Evolutionary conservation across 768 basidiomycete species (phyloP).

Genomic region (Tulasnella sp.): DNA sequence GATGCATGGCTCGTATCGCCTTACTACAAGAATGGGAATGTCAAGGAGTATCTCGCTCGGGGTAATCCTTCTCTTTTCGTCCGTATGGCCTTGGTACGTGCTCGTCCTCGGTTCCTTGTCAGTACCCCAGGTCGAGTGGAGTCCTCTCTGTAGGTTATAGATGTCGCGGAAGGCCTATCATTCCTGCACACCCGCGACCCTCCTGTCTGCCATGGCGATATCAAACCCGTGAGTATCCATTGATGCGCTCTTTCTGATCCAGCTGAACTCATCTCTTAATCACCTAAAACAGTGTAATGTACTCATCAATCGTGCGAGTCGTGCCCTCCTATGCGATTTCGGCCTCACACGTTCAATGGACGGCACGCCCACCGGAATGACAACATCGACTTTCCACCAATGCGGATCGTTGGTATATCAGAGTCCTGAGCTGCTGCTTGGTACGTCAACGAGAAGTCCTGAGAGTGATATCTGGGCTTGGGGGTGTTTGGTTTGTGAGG

Average conservation of each 20-base stretch:
- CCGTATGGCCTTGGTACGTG: no score
- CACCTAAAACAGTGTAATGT: background rate
- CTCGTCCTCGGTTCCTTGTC: no score
- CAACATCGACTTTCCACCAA: no score
- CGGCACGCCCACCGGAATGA: no score
- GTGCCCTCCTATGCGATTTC: background rate
- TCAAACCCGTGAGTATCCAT: background rate
- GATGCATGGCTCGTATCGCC: background rate
- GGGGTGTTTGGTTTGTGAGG: no score
- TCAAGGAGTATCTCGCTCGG: background rate
- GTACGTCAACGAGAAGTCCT: no score
- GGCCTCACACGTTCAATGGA: background rate
- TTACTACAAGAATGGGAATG: background rate
- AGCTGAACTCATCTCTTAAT: background rate
- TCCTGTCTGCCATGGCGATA: slow-evolving; percentile 9
- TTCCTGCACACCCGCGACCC: background rate
- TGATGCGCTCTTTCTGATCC: background rate
- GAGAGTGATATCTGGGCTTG: no score
- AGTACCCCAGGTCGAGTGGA: no score
- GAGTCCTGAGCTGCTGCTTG: no score
- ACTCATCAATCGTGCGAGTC: background rate
- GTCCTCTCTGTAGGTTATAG: no score
- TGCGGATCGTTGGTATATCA: no score
- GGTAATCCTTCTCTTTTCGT: no score
- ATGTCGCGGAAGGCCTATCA: background rate